Evolutionary conservation across 2,329 filamentous ascomycete species (phyloP), one percentile per base, ranked within the genome.

Genomic region (Verticillium isaacii): DNA sequence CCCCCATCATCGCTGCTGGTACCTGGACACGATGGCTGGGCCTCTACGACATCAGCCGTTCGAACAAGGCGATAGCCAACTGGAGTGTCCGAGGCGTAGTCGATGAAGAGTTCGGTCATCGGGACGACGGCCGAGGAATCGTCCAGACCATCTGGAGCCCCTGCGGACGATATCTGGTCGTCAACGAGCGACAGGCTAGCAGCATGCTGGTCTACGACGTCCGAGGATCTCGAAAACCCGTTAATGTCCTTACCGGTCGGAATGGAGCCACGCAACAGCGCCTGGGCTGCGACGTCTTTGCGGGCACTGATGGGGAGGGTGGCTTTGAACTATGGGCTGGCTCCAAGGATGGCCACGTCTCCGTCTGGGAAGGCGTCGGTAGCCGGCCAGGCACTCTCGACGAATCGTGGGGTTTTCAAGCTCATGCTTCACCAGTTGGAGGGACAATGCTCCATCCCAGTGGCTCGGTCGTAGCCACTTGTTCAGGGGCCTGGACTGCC

Each of bases 311-410:
- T 0, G 72, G 71, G 15, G 62, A 64, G 0, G 74, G 75, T 1
- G 79, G 80, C 1, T 86, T 86, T 64, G 87, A 89, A 70, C 78
- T 89, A 56, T 89, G 86, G 86, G 83, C 83, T 6, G 87, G 86
- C 2, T 80, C 82, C 0, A 76, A 78, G 54, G 75, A 80, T 63
- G 86, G 87, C 1, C 68, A 73, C 3, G 81, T 87, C n/a, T 77
- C 77, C 55, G 80, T 88, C 7, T 89, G 85, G 82, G 83, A 88
- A 54, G 77, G 77, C 12, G 80, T 87, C 0, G 85, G 85, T 32
- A 73, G 70, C 45, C 66, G 64, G 2, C 78, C 76, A 55, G 85
- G 84, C 17, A 73, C 75, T 7, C 69, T 77, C 25, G 68, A 74
- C 32, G 77, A 79, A 3, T 72, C 76, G 0, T 86, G 83, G 82